Percentiles rank a stretch among this genome's conserved stretches.
These are phyloP conservation scores for Pichia sp. DNA, from an alignment of 1,139 yeast genomes.

Conservation along the genomic window DNA sequence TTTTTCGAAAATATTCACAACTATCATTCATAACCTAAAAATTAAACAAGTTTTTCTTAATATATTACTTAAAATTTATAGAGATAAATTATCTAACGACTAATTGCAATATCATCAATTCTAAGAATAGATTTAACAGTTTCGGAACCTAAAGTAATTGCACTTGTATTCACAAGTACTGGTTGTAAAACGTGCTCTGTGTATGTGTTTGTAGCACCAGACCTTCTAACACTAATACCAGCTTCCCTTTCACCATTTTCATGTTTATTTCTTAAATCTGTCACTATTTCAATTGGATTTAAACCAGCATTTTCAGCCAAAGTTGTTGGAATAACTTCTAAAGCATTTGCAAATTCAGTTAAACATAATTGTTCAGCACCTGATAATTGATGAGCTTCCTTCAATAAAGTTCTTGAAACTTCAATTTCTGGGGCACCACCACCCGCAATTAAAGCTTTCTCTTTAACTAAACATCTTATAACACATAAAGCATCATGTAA, in stretches of 20 bases:
- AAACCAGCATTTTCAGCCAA: conserved; percentile 97
- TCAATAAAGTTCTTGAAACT: conserved; percentile 71
- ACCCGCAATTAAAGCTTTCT: conserved; percentile 92
- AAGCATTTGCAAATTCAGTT: conserved; percentile 92
- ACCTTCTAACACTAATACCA: conserved; percentile 93
- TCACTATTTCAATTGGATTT: conserved; percentile 89
- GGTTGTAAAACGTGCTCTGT: conserved; percentile 97
- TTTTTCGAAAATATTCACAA: background rate
- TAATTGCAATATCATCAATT: conserved; percentile 89
- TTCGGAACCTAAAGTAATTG: conserved; percentile 90
- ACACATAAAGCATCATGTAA: conserved; percentile 97
- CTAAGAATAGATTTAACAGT: conserved; percentile 92
- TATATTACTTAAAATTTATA: background rate
- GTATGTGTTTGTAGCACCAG: conserved; percentile 85
- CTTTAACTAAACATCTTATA: conserved; percentile 88
- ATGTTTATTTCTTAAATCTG: conserved; percentile 89
- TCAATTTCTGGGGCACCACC: conserved; percentile 99
- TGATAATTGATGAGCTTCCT: conserved; percentile 68
- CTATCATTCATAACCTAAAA: background rate
- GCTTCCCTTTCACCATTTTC: conserved; percentile 87
- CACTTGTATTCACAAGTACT: conserved; percentile 87
- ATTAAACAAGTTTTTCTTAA: background rate
- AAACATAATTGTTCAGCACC: conserved; percentile 95
- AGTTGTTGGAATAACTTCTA: conserved; percentile 94
- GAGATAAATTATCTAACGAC: conserved; percentile 42